A percentile compares a stretch with the other conserved stretches of the same genome.
These are phyloP conservation scores for Apophysomyces variabilis DNA, from an alignment of 371 early-diverging fungal species.

Conservation along the genomic window DNA sequence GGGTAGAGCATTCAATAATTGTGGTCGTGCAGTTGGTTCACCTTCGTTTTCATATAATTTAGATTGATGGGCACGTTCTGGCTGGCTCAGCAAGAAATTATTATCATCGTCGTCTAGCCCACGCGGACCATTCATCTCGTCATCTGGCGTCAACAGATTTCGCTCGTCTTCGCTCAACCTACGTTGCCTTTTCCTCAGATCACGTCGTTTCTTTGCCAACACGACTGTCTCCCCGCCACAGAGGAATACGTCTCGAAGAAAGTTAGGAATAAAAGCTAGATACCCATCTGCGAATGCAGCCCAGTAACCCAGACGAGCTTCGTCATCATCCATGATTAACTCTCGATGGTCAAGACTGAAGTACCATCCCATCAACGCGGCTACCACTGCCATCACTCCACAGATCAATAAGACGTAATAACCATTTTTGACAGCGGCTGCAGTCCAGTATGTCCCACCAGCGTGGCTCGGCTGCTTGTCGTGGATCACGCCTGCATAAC, in stretches of 20 bases:
- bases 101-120: background rate
- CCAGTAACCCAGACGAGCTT: constrained; percentile 7
- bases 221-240: constrained; percentile 22
- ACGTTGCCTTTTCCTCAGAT: constrained; percentile 15
- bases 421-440: constrained; percentile 26
- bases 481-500: constrained; percentile 17
- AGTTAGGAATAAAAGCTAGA: constrained; percentile 25
- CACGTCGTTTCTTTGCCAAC: constrained; percentile 22
- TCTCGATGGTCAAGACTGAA: constrained; percentile 17
- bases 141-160: constrained; percentile 8
- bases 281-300: constrained; percentile 21
- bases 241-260: constrained; percentile 13
- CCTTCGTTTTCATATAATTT: constrained; percentile 8
- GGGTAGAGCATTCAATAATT: background rate
- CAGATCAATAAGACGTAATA: constrained; percentile 20
- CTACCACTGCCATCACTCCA: constrained; percentile 18
- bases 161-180: constrained; percentile 18
- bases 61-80: constrained; percentile 13
- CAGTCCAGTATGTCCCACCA: constrained; percentile 27
- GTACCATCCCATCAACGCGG: constrained; percentile 18
- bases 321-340: constrained; percentile 16
- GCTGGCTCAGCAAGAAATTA: constrained; percentile 1
- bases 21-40: background rate
- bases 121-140: constrained; percentile 1
- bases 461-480: constrained; percentile 12